Evolutionary conservation across 2,329 filamentous ascomycete genomes (phyloP), one percentile per base, ranked within the genome.

Genomic region (Fusarium keratoplasticum): DNA sequence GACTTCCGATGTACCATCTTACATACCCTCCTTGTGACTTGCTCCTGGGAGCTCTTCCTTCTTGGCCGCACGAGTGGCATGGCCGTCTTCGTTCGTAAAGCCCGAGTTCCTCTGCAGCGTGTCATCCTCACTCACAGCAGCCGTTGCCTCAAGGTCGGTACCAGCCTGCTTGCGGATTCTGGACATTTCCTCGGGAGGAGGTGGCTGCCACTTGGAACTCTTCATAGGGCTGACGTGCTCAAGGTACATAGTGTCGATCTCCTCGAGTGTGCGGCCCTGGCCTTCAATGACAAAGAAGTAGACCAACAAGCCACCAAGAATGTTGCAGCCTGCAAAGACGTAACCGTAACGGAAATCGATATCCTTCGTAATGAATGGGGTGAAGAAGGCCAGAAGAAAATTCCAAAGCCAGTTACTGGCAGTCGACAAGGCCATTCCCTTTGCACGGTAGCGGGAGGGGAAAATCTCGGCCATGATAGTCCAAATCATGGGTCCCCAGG

Each of bases 241-340:
- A 38, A 94, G 86, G 74, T 95, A 95, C 91, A 94, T 93, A 57
- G 90, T 92, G 77, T 96, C 94, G 64, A 96, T 93, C 81, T 95
- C 93, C 83, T 96, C 94, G 2, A 96, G 86, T 0, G 90, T 91
- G 7, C 93, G 89, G 61, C 92, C 93, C 78, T 93, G 91, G 54
- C 89, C 91, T 80, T 95, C 93, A 65, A 93, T 90, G 61, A 95
- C 88, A 81, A 95, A 95, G 83, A 95, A 93, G 84, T 92, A 95
- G 33, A 95, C 92, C 14, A 95, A 82, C 0, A 90, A 72, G 0
- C 90, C 89, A 0, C 89, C 92, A 0, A 89, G 84, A 20, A 94
- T 83, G 76, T 93, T 93, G 79, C 92, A 94, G 0, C 87, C 91
- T 0, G 92, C 93, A 81, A 95, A 95, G 33, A 95, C 90, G 72